Evolutionary conservation across 164 flowering plant species (phyloP), one percentile per base, ranked within the genome.

Genomic region (Aristolochia californica): DNA sequence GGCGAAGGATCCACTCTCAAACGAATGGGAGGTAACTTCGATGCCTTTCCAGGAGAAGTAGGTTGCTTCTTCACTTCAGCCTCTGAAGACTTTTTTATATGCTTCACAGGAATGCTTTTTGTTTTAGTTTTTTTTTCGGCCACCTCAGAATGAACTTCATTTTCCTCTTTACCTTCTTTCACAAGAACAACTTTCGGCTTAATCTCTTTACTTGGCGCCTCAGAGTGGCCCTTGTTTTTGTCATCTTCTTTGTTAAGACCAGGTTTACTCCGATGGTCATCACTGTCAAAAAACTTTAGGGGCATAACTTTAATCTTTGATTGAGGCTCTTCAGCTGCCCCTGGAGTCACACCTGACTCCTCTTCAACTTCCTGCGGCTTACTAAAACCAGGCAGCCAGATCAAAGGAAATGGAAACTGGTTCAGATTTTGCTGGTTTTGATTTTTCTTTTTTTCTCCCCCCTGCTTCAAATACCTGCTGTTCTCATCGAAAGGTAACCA

Each of bases 1-100:
- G 83, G 84, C 62, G 81, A 55, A 17, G 94, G 97, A 63, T 86
- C 94, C 44, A 86, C 77, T 59, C 94, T 75, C 52, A 88, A 64
- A 58, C 94, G 84, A 58, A 88, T 80, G 52, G 91, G 91, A 57
- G 94, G 83, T 21, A 86, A 57, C 65, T 80, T 80, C 2, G 84
- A 65, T 21, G 69, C 40, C 54, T 80, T 85, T 3, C 63, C 63
- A 5, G 78, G 68, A 56, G 83, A 75, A 9, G 75, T 27, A 7
- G 82, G 62, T 27, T 64, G 40, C 22, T 51, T 66, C 48, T 57
- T 69, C 2, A 20, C 52, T 12, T 55, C 38, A 13, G 22, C 40
- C 21, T 58, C 64, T 26, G 76, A 49, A 4, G 59, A 28, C 34
- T 68, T 62, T 43, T 59, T 45, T 0, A 15, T 15, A 12, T 54